Evolutionary conservation across 2,329 filamentous ascomycete species (phyloP), one percentile per base, ranked within the genome.

Genomic region (Sclerotinia nivalis): DNA sequence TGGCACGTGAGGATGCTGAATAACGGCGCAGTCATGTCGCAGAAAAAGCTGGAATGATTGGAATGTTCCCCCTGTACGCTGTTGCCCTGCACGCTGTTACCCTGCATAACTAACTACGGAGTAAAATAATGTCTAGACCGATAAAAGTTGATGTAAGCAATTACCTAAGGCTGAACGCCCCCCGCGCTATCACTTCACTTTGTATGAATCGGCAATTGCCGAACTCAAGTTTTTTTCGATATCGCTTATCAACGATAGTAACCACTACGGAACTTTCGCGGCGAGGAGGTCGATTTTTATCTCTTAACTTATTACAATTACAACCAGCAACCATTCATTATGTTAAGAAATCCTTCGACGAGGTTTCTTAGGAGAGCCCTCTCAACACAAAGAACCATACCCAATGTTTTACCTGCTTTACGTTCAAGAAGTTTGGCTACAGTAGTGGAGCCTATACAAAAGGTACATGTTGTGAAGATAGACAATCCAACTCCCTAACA

Each of bases 391-490:
- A 69, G 71, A 40, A 72, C 69, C 61, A 60, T 68, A 22, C 52
- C 72, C 22, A 72, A 65, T 25, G 61, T 75, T 20, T 70, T 74
- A 20, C 74, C 77, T 49, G 73, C 72, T 25, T 74, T 74, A 65
- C 73, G 74, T 12, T 76, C 75, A 12, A 76, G 78, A 72, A 72
- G 71, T 59, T 69, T 78, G 20, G 77, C 77, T 50, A 79, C 78
- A 8, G 72, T 76, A 18, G 74, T 77, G 25, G 76, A 79, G 50
- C 70, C 72, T 13, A 75, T 79, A 40, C 78, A 79, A 74, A 79
- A 79, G 73, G 78, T 78, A 74, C 49, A 13, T 9, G 7, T 31
- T 9, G 7, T 31, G 22, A 47, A 28, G 25, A 13, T 52, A 12
- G 18, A 43, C 40, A 22, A 3, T 22, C 49, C n/a, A 43, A 28